A percentile compares a stretch with the other conserved stretches of the same genome.
Evolutionary conservation across 495 filamentous ascomycete genomes (phyloP).

Genomic region (Xylaria nigripes): DNA sequence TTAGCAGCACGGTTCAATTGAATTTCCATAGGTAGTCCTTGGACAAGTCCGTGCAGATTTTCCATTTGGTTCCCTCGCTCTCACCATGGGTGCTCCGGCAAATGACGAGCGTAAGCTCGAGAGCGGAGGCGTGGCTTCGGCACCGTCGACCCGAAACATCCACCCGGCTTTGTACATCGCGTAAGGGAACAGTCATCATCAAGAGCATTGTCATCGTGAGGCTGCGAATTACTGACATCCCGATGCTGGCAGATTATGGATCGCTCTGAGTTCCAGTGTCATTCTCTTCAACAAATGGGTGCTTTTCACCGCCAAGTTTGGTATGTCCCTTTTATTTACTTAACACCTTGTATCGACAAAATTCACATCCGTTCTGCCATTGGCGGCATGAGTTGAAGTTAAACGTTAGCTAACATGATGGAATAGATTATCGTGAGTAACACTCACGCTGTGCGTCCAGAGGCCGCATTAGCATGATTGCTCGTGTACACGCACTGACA

Average conservation of each 20-base stretch:
- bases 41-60: background rate
- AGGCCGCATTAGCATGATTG: background rate
- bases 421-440: constrained; percentile 11
- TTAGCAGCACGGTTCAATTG: background rate
- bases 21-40: background rate
- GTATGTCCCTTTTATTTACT: constrained; percentile 42
- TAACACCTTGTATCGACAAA: background rate
- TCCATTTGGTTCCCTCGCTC: background rate
- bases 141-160: constrained; percentile 45
- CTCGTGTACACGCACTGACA: constrained; percentile 1
- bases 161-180: constrained; percentile 71
- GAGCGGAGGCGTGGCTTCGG: constrained; percentile 9
- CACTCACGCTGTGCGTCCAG: constrained; percentile 25
- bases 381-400: background rate
- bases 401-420: background rate
- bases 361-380: background rate
- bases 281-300: constrained; percentile 90
- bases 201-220: constrained; percentile 13
- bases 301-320: constrained; percentile 58
- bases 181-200: constrained; percentile 40
- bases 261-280: constrained; percentile 66
- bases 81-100: constrained; percentile 7
- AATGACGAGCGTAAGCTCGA: constrained; percentile 18
- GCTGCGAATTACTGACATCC: background rate
- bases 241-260: constrained; percentile 54